Conservation (phyloP, 345 rosid genomes). For the Euclidium syriacum region DNA sequence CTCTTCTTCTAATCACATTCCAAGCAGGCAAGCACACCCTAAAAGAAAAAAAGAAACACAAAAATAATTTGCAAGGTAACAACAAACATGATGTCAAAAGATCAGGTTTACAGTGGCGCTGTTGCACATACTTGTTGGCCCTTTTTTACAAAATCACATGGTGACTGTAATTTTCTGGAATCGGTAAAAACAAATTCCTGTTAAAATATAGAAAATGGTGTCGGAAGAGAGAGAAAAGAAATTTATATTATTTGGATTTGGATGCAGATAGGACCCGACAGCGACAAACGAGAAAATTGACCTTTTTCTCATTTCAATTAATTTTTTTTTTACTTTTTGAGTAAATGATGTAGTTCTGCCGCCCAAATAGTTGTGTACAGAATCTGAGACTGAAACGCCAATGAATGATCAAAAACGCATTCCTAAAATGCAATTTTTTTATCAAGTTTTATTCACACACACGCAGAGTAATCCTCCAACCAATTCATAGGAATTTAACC, state of each 20-base stretch:
- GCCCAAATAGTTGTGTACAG: conserved; percentile 11
- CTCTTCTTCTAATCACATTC: too few species aligned
- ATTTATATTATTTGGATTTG: conserved; percentile 15
- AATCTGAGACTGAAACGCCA: not conserved
- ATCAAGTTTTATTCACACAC: not conserved
- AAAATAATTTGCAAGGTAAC: conserved; percentile 13
- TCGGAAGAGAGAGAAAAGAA: conserved; percentile 2
- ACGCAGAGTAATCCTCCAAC: too few species aligned
- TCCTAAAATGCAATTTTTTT: not conserved
- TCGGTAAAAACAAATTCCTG: not conserved
- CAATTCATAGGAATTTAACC: too few species aligned
- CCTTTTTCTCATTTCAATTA: not conserved
- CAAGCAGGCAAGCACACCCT: too few species aligned
- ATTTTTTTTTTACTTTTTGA: not conserved
- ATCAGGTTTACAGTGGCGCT: conserved; percentile 12
- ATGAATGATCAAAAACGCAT: not conserved
- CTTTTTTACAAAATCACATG: conserved; percentile 14
- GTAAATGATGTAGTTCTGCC: conserved; percentile 10
- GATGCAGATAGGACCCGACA: conserved; percentile 19
- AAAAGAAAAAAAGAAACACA: too few species aligned
- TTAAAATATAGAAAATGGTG: conserved; percentile 1
- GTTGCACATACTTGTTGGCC: conserved; percentile 14
- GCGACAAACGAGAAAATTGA: conserved; percentile 29
- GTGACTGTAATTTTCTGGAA: conserved; percentile 16
- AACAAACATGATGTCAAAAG: conserved; percentile 12